phyloP scores from a whole-genome alignment of 192 early-diverging fungal species.

The Funneliformis geosporum region DNA sequence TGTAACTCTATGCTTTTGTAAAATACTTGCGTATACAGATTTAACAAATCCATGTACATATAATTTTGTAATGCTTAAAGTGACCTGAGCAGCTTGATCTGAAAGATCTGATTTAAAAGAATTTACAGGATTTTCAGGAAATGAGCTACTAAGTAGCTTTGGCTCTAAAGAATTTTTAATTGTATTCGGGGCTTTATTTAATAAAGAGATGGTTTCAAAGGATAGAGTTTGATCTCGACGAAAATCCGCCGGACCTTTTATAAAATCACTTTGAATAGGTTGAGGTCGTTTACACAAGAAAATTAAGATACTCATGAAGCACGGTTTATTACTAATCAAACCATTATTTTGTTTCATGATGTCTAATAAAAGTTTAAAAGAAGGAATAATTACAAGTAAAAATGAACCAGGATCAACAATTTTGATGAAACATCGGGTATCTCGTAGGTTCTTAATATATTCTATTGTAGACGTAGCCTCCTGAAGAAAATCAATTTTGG shows the following conservation, averaged over 20 bases:
- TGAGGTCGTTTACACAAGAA: slow-evolving; percentile 56
- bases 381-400: slow-evolving; percentile 51
- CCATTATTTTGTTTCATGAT: slow-evolving; percentile 29
- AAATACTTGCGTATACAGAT: slow-evolving; percentile 53
- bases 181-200: background rate
- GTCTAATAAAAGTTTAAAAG: slow-evolving; percentile 41
- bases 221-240: background rate
- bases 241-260: background rate
- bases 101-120: background rate
- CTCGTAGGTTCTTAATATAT: slow-evolving; percentile 42
- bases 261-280: slow-evolving; percentile 29
- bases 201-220: background rate
- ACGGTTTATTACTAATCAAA: slow-evolving; percentile 14
- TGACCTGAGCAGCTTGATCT: slow-evolving; percentile 30
- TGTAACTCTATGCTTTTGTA: slow-evolving; percentile 51
- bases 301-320: slow-evolving; percentile 43
- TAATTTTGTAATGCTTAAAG: slow-evolving; percentile 44
- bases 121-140: slow-evolving; percentile 1
- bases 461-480: slow-evolving; percentile 40
- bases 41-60: slow-evolving; percentile 57
- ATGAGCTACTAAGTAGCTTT: slow-evolving; percentile 18
- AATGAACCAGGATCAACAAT: slow-evolving; percentile 48
- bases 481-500: slow-evolving; percentile 22
- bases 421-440: slow-evolving; percentile 62
- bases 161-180: slow-evolving; percentile 18